Evolutionary conservation across 176 grass and related monocot genomes (phyloP).

Genomic region (Pontederia crassipes): DNA sequence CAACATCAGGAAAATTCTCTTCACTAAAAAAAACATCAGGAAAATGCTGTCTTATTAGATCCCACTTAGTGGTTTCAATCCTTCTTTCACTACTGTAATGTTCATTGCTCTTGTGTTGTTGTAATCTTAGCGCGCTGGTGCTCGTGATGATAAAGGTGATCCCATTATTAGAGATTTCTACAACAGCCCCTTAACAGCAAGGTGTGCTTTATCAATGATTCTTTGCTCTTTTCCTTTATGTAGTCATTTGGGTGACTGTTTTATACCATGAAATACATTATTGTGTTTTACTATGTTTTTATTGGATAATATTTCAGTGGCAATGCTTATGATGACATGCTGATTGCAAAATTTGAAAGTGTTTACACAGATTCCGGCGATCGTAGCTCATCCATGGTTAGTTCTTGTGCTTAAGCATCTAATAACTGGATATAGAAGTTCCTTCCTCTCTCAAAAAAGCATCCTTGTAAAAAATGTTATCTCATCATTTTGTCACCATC

Average conservation of each 20-base stretch:
- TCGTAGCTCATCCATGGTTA: slow-evolving; percentile 69
- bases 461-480: neutral
- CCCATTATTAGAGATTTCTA: slow-evolving; percentile 78
- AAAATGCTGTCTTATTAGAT: too few relatives aligned
- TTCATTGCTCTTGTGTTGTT: neutral
- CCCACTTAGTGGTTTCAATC: too few relatives aligned
- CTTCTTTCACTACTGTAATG: neutral
- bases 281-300: neutral
- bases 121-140: slow-evolving; percentile 58
- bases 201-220: slow-evolving; percentile 20
- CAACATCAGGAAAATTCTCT: too few relatives aligned
- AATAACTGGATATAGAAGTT: neutral
- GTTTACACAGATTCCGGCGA: slow-evolving; percentile 86
- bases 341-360: slow-evolving; percentile 84
- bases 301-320: slow-evolving; percentile 38
- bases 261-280: neutral
- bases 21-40: too few relatives aligned
- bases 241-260: too few relatives aligned
- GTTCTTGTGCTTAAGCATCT: slow-evolving; percentile 18
- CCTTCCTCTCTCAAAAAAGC: too few relatives aligned
- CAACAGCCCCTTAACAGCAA: slow-evolving; percentile 91
- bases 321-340: slow-evolving; percentile 73
- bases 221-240: too few relatives aligned
- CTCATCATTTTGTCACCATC: slow-evolving; percentile 7
- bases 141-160: slow-evolving; percentile 69